Conservation (phyloP, 495 filamentous ascomycete species). For the Rhizodiscina lignyota region DNA sequence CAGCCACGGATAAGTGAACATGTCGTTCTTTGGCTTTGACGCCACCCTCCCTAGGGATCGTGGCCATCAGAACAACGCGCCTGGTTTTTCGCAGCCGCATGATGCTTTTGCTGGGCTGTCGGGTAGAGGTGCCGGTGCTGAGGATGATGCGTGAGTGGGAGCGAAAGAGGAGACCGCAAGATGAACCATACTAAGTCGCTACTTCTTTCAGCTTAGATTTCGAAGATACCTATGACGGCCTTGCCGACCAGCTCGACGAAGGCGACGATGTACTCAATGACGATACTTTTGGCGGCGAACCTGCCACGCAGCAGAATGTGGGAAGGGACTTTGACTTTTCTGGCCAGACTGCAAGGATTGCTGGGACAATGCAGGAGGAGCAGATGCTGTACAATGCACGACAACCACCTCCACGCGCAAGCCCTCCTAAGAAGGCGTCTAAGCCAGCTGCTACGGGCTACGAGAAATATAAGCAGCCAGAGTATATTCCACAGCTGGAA, state of each 20-base stretch:
- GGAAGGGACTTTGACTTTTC: constrained; percentile 98
- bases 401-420: constrained; percentile 16
- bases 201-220: constrained; percentile 53
- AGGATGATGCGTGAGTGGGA: constrained; percentile 59
- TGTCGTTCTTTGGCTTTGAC: constrained; percentile 87
- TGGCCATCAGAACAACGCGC: constrained; percentile 31
- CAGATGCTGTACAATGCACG: constrained; percentile 48
- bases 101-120: constrained; percentile 83
- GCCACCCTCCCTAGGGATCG: constrained; percentile 44
- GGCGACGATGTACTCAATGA: constrained; percentile 93
- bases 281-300: constrained; percentile 70
- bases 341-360: constrained; percentile 71
- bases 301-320: constrained; percentile 29
- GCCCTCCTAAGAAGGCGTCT: constrained; percentile 5
- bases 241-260: constrained; percentile 83
- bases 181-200: background rate
- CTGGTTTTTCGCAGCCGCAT: constrained; percentile 68
- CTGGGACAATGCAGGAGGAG: constrained; percentile 75
- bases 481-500: constrained; percentile 68
- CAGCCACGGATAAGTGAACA: constrained; percentile 18
- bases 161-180: background rate
- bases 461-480: constrained; percentile 67
- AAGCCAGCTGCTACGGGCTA: constrained; percentile 63
- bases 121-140: constrained; percentile 26
- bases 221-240: constrained; percentile 94